These are phyloP conservation scores for Mimosa bimucronata DNA, from an alignment of 306 rosid genomes.

Conservation along the genomic window DNA sequence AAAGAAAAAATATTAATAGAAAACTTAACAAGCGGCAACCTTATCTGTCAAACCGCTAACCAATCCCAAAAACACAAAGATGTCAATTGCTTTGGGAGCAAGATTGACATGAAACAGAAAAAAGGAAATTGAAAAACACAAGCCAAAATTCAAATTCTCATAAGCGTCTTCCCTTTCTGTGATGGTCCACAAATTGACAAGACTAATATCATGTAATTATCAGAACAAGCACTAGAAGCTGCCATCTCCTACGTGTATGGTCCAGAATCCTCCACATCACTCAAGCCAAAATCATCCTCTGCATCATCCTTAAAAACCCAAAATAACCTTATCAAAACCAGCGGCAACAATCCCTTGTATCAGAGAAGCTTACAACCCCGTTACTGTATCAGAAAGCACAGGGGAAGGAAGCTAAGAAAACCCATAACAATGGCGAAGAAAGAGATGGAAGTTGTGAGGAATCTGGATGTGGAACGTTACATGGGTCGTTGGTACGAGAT, in stretches of 20 bases:
- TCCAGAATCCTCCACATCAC: slow-evolving; percentile 28
- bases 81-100: background rate
- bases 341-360: too few species aligned
- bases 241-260: slow-evolving; percentile 17
- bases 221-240: slow-evolving; percentile 20
- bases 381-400: background rate
- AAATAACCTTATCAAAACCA: slow-evolving; percentile 17
- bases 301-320: background rate
- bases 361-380: too few species aligned
- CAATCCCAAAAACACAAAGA: background rate
- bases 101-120: background rate
- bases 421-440: slow-evolving; percentile 51
- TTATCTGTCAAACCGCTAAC: background rate
- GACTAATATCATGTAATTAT: background rate
- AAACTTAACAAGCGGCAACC: background rate
- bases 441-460: slow-evolving; percentile 69
- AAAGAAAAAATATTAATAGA: background rate
- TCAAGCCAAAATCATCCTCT: background rate
- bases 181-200: background rate
- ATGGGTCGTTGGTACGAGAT: slow-evolving; percentile 98
- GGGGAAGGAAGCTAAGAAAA: background rate
- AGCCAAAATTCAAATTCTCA: background rate
- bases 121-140: background rate
- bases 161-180: background rate
- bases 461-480: slow-evolving; percentile 65